Evolutionary conservation across 306 rosid genomes (phyloP).

Genomic region (Quercus variabilis): DNA sequence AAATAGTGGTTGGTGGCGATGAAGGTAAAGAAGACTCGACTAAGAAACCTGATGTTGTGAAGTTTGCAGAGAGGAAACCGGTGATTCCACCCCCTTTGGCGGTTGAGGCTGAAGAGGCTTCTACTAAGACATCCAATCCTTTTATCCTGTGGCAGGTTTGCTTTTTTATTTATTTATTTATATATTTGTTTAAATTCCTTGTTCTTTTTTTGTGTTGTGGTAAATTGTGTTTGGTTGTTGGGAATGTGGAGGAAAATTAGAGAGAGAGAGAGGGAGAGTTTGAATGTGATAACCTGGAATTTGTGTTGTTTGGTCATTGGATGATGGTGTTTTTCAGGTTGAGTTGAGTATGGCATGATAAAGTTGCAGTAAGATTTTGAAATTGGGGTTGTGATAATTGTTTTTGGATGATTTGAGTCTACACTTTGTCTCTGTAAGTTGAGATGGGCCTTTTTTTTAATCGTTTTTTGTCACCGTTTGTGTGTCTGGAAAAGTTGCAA

Average conservation of each 20-base stretch:
- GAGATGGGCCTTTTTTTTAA: neutral
- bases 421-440: neutral
- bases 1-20: neutral
- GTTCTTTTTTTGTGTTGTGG: neutral
- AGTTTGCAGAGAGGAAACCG: slow-evolving; percentile 49
- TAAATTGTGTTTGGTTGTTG: neutral
- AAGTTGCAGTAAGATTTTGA: neutral
- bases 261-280: neutral
- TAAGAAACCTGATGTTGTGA: slow-evolving; percentile 42
- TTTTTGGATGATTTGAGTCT: neutral
- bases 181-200: neutral
- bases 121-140: slow-evolving; percentile 68
- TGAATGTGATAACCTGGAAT: neutral
- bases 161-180: neutral
- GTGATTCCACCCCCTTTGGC: slow-evolving; percentile 45
- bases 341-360: neutral
- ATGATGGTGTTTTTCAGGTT: neutral
- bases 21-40: neutral
- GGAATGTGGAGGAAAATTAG: neutral
- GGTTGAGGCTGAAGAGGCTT: slow-evolving; percentile 39
- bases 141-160: slow-evolving; percentile 75
- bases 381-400: neutral
- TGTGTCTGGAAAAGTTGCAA: neutral
- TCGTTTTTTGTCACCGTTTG: neutral
- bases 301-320: neutral